phyloP scores from a whole-genome alignment of 176 grass and related monocot species.

The Triticum urartu region DNA sequence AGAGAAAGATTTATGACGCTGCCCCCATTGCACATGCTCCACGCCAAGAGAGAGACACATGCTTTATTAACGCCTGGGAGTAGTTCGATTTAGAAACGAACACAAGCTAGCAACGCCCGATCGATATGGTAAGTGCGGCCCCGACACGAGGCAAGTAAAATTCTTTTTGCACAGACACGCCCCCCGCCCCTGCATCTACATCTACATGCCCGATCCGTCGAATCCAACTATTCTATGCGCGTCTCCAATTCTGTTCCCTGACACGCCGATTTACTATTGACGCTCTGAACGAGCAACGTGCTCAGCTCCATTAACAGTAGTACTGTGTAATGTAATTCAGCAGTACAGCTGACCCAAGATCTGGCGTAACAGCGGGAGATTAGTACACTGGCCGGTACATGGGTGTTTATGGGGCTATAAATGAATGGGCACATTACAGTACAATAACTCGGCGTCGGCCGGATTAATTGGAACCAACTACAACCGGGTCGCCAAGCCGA shows the following conservation, averaged over 20 bases:
- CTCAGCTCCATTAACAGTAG: too few relatives aligned
- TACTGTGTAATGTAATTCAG: not conserved
- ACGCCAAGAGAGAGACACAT: not conserved
- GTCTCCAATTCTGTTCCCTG: not conserved
- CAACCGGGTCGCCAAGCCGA: not conserved
- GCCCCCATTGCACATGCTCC: not conserved
- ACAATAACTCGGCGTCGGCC: slow-evolving; percentile 20
- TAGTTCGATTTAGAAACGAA: not conserved
- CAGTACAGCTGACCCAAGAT: slow-evolving; percentile 9
- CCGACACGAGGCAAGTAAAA: slow-evolving; percentile 12
- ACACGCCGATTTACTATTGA: not conserved
- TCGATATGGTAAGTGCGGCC: not conserved
- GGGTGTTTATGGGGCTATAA: slow-evolving; percentile 13
- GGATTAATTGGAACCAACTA: slow-evolving; percentile 16
- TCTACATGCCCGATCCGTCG: not conserved
- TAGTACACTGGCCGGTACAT: not conserved
- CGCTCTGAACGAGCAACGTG: not conserved
- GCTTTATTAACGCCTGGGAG: not conserved
- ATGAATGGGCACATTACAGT: not conserved
- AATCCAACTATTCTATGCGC: slow-evolving; percentile 18
- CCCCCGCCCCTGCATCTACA: not conserved
- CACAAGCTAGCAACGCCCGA: not conserved
- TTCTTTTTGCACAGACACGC: not conserved
- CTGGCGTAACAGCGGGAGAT: not conserved
- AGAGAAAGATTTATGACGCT: not conserved